Percentiles rank a stretch among this genome's conserved stretches.
These are phyloP conservation scores for Exsudoporus floridanus DNA, from an alignment of 1,284 basidiomycete genomes.

Conservation along the genomic window DNA sequence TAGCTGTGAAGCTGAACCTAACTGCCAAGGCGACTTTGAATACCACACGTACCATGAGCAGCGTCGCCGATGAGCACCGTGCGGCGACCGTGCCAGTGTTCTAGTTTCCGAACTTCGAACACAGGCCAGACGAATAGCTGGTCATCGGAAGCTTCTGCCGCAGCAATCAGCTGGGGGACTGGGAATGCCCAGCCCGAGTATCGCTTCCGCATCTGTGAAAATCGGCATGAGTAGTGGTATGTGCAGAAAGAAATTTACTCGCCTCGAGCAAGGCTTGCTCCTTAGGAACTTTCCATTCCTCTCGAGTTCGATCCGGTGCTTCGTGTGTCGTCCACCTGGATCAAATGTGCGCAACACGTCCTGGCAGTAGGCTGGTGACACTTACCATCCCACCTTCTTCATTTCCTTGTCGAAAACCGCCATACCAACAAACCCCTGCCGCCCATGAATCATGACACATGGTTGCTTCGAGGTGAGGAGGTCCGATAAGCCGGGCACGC, in stretches of 20 bases:
- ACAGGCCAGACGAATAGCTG: conserved; percentile 32
- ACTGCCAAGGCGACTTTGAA: background rate
- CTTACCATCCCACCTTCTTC: conserved; percentile 30
- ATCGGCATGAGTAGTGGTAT: background rate
- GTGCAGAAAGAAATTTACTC: background rate
- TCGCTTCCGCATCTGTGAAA: conserved; percentile 25
- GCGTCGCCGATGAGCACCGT: conserved; percentile 35
- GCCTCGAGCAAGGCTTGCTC: conserved; percentile 24
- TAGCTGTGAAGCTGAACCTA: conserved; percentile 18
- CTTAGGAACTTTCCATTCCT: conserved; percentile 33
- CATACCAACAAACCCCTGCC: conserved; percentile 32
- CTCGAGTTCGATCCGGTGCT: conserved; percentile 24
- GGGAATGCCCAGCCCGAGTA: conserved; percentile 34
- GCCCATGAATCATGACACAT: conserved; percentile 34
- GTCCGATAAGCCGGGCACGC: conserved; percentile 22
- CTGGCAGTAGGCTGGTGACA: background rate
- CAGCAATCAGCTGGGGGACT: conserved; percentile 29
- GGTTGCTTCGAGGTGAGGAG: conserved; percentile 23
- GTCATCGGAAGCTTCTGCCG: conserved; percentile 15
- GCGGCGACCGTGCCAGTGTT: conserved; percentile 27
- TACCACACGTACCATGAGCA: conserved; percentile 29
- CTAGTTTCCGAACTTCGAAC: conserved; percentile 27
- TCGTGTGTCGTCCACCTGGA: conserved; percentile 34
- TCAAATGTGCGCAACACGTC: background rate
- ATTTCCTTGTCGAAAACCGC: conserved; percentile 26